A percentile compares a stretch with the other conserved stretches of the same genome.
Conservation (phyloP, 1,284 basidiomycete genomes). For the Cryptococcus neoformans region DNA sequence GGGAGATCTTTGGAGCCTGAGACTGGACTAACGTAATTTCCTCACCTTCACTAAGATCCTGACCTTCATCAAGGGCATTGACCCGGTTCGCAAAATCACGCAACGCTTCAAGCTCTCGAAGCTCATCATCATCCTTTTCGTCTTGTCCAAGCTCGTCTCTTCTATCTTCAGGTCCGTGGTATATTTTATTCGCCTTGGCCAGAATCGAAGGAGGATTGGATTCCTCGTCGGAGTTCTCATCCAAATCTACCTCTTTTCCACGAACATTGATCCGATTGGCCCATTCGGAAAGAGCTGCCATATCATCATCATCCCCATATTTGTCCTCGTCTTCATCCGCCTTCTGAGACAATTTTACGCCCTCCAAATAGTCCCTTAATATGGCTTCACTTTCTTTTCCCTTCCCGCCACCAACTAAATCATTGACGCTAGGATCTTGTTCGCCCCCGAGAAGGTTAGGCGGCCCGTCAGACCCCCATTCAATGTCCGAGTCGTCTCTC, state of each 20-base stretch:
- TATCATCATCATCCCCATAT: conserved; percentile 5
- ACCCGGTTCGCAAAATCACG: neutral
- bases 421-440: conserved; percentile 1
- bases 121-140: conserved; percentile 12
- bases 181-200: too few species aligned
- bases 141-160: neutral
- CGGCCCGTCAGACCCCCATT: conserved; percentile 50
- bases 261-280: neutral
- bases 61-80: neutral
- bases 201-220: too few species aligned
- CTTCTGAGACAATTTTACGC: conserved; percentile 22
- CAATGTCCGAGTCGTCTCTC: conserved; percentile 46
- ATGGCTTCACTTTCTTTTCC: conserved; percentile 30
- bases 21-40: too few species aligned
- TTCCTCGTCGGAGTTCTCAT: neutral
- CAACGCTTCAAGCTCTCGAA: neutral
- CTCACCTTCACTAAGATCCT: neutral
- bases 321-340: conserved; percentile 11
- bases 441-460: conserved; percentile 13
- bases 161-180: too few species aligned
- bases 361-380: conserved; percentile 37
- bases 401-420: conserved; percentile 1
- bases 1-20: too few species aligned
- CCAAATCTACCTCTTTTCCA: neutral
- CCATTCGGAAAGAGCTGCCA: neutral